Evolutionary conservation across 805 yeast species (phyloP).

Genomic region (Cyberlindnera euphorbiiphila): DNA sequence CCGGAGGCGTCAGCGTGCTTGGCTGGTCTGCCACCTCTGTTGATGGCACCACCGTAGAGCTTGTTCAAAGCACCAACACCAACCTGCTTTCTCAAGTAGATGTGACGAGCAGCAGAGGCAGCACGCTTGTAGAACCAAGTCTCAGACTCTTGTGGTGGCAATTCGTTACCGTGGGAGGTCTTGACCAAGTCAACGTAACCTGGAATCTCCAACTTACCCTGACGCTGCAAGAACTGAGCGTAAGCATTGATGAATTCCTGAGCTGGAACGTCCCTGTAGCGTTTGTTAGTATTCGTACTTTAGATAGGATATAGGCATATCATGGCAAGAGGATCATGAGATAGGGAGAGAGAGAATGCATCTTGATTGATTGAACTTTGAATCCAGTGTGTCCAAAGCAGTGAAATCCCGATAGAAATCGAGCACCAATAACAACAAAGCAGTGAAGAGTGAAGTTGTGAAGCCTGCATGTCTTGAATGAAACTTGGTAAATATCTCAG

Average conservation of each 20-base stretch:
- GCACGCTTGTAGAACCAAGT: constrained; percentile 99
- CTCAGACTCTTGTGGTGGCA: constrained; percentile 99
- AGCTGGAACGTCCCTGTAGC: constrained; percentile 97
- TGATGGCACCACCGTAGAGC: constrained; percentile 97
- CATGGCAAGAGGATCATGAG: no score
- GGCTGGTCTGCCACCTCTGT: constrained; percentile 99
- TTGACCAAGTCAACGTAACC: constrained; percentile 99
- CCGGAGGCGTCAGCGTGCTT: constrained; percentile 99
- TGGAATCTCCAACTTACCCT: constrained; percentile 99
- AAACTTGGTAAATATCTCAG: no score
- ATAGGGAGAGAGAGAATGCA: no score
- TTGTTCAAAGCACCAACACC: constrained; percentile 99
- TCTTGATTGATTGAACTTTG: no score
- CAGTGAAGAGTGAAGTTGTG: no score
- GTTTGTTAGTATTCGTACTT: constrained; percentile 6
- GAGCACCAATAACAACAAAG: no score
- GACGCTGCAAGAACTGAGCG: constrained; percentile 99
- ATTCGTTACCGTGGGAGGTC: constrained; percentile 98
- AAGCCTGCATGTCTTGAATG: no score
- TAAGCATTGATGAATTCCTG: constrained; percentile 99
- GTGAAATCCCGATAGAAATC: no score
- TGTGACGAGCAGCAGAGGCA: constrained; percentile 99
- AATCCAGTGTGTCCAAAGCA: no score
- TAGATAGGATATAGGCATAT: no score
- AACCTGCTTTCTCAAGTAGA: constrained; percentile 98